These are phyloP conservation scores for Phytophthora multivora DNA, from an alignment of 352 stramenopile genomes.

Conservation along the genomic window DNA sequence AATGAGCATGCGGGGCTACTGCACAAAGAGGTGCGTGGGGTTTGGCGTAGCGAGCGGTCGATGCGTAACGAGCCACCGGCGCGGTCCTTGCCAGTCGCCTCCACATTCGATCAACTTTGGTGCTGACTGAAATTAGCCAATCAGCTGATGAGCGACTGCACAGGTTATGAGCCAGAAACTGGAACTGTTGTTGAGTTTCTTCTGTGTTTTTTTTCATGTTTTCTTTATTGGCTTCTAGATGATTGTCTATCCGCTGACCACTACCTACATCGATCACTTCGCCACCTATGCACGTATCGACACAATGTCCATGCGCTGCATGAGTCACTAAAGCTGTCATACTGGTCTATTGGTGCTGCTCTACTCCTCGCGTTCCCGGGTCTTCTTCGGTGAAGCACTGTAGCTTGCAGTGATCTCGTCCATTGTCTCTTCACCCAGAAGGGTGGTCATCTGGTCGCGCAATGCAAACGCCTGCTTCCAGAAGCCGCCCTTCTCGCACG, in stretches of 20 bases:
- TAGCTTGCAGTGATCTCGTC: constrained; percentile 29
- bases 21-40: background rate
- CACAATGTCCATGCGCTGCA: background rate
- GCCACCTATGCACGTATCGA: background rate
- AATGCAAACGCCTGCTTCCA: constrained; percentile 69
- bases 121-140: constrained; percentile 15
- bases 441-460: constrained; percentile 46
- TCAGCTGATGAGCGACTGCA: background rate
- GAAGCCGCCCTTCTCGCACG: constrained; percentile 52
- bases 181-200: background rate
- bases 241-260: constrained; percentile 16
- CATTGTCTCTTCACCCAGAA: constrained; percentile 43
- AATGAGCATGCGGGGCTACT: background rate
- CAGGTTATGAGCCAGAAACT: too few species aligned
- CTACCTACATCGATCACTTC: constrained; percentile 4
- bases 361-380: constrained; percentile 19
- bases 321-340: background rate
- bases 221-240: constrained; percentile 5
- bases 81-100: constrained; percentile 12
- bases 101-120: constrained; percentile 24
- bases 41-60: background rate
- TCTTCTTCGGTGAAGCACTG: constrained; percentile 16
- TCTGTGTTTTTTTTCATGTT: background rate
- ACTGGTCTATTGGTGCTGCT: constrained; percentile 19
- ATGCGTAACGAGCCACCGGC: background rate